Percentiles rank a stretch among this genome's conserved stretches.
These are phyloP conservation scores for Thielaviopsis euricoi DNA, from an alignment of 2,329 filamentous ascomycete genomes.

Conservation along the genomic window DNA sequence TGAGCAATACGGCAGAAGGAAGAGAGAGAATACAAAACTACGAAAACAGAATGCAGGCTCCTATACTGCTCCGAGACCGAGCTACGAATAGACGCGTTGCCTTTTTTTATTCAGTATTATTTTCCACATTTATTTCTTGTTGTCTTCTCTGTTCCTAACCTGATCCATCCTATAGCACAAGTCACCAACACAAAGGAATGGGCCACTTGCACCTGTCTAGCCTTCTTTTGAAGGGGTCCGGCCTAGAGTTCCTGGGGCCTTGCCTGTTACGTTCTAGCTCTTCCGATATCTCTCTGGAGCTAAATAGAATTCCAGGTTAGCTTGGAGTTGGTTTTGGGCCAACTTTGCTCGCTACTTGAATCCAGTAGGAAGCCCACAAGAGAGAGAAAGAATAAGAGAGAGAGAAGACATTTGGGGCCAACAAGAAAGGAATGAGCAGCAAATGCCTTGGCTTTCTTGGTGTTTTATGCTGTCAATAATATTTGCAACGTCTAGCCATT, in stretches of 20 bases:
- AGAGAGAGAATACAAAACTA: too few relatives aligned
- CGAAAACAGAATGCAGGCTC: too few relatives aligned
- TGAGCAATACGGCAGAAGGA: too few relatives aligned
- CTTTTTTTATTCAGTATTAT: too few relatives aligned
- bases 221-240: neutral
- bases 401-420: neutral
- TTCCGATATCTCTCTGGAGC: neutral
- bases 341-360: too few relatives aligned
- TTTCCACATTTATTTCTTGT: neutral
- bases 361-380: neutral
- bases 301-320: neutral
- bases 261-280: neutral
- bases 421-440: neutral
- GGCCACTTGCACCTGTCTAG: neutral
- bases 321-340: neutral
- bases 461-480: neutral
- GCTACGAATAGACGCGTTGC: too few relatives aligned
- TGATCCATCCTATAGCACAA: neutral
- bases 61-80: too few relatives aligned
- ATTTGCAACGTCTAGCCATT: neutral
- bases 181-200: neutral
- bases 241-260: neutral
- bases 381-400: neutral
- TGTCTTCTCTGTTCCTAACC: neutral
- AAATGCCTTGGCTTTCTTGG: neutral